Conservation (phyloP, 805 yeast species). For the Teunomyces funiuensis region DNA sequence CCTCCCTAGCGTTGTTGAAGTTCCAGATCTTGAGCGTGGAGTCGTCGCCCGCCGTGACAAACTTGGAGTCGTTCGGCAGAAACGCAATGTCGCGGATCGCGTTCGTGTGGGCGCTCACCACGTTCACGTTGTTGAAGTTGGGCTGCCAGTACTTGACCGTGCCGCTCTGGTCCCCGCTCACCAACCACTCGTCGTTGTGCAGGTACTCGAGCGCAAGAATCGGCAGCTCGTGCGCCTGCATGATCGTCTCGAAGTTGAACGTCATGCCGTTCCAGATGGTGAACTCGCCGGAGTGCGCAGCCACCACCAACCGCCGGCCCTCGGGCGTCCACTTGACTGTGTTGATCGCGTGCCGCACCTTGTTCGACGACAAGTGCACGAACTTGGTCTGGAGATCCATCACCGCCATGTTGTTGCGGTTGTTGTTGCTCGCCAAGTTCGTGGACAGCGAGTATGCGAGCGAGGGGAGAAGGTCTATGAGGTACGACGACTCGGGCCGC, state of each 20-base stretch:
- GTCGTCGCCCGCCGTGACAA: constrained; percentile 94
- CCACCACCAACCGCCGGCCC: constrained; percentile 86
- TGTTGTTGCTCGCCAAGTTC: constrained; percentile 23
- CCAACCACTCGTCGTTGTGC: constrained; percentile 90
- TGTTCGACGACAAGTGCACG: constrained; percentile 87
- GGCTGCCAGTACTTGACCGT: constrained; percentile 95
- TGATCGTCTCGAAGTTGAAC: constrained; percentile 92
- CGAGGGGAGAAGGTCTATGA: constrained; percentile 67
- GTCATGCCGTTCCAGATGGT: constrained; percentile 96
- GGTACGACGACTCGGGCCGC: constrained; percentile 68
- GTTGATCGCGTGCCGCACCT: constrained; percentile 86
- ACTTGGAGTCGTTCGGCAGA: constrained; percentile 86
- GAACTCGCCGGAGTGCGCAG: constrained; percentile 91
- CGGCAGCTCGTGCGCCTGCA: constrained; percentile 97
- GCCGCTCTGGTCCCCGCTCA: constrained; percentile 94
- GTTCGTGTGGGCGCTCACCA: constrained; percentile 70
- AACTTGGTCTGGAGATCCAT: constrained; percentile 76
- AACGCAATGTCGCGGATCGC: constrained; percentile 85
- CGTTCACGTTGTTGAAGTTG: constrained; percentile 92
- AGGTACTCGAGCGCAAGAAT: constrained; percentile 78
- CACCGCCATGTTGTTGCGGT: constrained; percentile 41
- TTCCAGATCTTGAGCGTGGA: constrained; percentile 90
- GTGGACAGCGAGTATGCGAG: constrained; percentile 47
- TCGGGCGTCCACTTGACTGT: constrained; percentile 97
- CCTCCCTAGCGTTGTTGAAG: constrained; percentile 84